Evolutionary conservation across 2,329 filamentous ascomycete species (phyloP).

Genomic region (Amauroascus niger): DNA sequence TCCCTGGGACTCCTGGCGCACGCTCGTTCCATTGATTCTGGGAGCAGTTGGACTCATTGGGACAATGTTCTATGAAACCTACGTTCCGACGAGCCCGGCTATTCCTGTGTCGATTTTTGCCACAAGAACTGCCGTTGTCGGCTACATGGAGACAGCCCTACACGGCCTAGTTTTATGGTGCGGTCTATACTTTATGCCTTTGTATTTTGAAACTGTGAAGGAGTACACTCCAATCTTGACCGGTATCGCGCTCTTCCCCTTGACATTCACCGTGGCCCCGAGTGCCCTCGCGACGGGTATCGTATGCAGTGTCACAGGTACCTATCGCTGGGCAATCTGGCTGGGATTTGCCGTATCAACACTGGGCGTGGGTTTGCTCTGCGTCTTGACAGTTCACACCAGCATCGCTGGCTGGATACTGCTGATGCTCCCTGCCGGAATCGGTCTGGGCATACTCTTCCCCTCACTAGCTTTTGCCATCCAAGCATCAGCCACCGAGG

Average conservation of each 20-base stretch:
- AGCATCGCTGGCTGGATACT: constrained; percentile 50
- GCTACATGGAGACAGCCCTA: constrained; percentile 46
- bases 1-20: constrained; percentile 52
- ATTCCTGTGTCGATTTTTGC: constrained; percentile 37
- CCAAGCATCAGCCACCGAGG: constrained; percentile 49
- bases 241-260: constrained; percentile 49
- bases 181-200: constrained; percentile 33
- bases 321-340: constrained; percentile 54
- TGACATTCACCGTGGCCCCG: constrained; percentile 55
- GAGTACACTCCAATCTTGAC: constrained; percentile 45
- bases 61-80: constrained; percentile 49
- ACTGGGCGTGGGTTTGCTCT: constrained; percentile 46
- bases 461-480: constrained; percentile 53
- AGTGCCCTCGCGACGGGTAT: constrained; percentile 44
- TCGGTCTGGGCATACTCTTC: constrained; percentile 57
- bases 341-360: constrained; percentile 52
- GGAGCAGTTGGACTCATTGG: constrained; percentile 32
- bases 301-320: constrained; percentile 45
- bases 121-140: constrained; percentile 40
- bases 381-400: constrained; percentile 34
- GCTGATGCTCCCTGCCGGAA: constrained; percentile 50
- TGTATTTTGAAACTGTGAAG: constrained; percentile 40
- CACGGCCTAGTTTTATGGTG: constrained; percentile 46
- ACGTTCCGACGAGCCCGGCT: constrained; percentile 42
- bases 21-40: constrained; percentile 51